phyloP scores from a whole-genome alignment of 2,329 filamentous ascomycete species.

The Trichoderma citrinoviride region DNA sequence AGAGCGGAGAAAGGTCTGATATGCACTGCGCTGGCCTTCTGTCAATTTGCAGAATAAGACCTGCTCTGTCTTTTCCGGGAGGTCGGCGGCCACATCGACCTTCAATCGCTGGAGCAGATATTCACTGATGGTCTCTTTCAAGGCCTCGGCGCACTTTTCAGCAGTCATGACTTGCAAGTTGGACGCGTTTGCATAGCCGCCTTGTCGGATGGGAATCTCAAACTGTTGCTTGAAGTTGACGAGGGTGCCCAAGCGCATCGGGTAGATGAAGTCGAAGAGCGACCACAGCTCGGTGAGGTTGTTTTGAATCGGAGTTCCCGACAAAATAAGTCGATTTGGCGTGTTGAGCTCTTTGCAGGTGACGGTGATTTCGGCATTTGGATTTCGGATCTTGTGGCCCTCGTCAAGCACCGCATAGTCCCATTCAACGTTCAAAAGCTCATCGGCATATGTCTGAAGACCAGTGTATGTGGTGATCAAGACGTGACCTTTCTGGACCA shows the following conservation, averaged over 20 bases:
- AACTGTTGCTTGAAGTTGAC: constrained; percentile 90
- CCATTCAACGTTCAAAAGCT: constrained; percentile 83
- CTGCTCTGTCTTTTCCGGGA: constrained; percentile 94
- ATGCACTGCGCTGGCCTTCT: constrained; percentile 69
- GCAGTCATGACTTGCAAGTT: constrained; percentile 94
- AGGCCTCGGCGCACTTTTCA: constrained; percentile 85
- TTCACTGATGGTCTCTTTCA: constrained; percentile 91
- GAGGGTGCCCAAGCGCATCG: constrained; percentile 89
- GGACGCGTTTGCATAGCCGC: constrained; percentile 92
- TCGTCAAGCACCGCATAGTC: constrained; percentile 93
- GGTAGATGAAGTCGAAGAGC: constrained; percentile 94
- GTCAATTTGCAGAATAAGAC: constrained; percentile 95
- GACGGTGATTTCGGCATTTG: constrained; percentile 90
- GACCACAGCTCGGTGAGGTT: constrained; percentile 95
- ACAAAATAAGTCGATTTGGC: constrained; percentile 85
- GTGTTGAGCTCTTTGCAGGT: constrained; percentile 93
- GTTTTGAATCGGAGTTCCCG: constrained; percentile 97
- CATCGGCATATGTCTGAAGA: constrained; percentile 84
- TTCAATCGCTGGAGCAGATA: constrained; percentile 93
- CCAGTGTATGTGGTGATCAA: constrained; percentile 95
- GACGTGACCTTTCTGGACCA: constrained; percentile 82
- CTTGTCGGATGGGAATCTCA: constrained; percentile 87
- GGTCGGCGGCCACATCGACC: constrained; percentile 85
- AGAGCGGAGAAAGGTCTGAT: constrained; percentile 76
- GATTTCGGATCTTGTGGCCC: constrained; percentile 97